Evolutionary conservation across 768 basidiomycete species (phyloP), one percentile per base, ranked within the genome.

Genomic region (Mrakia hoshinonis): DNA sequence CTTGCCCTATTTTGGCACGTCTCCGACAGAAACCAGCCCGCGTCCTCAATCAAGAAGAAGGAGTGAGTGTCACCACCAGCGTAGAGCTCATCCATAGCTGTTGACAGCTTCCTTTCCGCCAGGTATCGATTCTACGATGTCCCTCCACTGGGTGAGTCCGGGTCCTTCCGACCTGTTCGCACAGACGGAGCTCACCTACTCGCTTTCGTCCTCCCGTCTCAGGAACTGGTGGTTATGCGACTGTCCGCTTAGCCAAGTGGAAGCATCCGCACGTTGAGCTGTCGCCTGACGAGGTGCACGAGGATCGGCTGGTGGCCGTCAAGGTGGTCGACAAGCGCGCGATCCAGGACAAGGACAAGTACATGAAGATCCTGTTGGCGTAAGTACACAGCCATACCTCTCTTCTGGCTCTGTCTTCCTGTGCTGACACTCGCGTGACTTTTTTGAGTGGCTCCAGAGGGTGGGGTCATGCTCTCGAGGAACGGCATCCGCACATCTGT

Each of bases 81-180:
- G 15, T 15, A 7, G 43, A 43, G 43, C 43, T 15, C 6, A 9
- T 62, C 62, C 20, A 9, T n/a, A 15, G 20, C 62, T 43, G 3
- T 31, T 62, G 18, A 24, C 15, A 5, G 13, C 1, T 62, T 7
- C n/a, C 26, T 7, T 18, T 22, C 43, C 12, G 4, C 20, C 34
- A 72, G 65, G 26, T 67, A 72, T 54, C 66, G 67, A 34, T 72
- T 72, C 60, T 54, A 61, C 13, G 70, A 72, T 46, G 63, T 65
- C 36, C 70, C 70, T 5, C 70, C 70, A 2, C 70, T 72, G 7
- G 70, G 70, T 29, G n/a, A 31, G 58, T 38, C 36, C 36, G 31
- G 34, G 11, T 9, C 34, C 18, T 29, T 34, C 58, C 36, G 20
- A 36, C 54, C 26, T 22, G n/a, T 55, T 29, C 12, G 31, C 58